These are phyloP conservation scores for Prorocentrum cordatum DNA, from an alignment of 169 alveolate species.

Conservation along the genomic window DNA sequence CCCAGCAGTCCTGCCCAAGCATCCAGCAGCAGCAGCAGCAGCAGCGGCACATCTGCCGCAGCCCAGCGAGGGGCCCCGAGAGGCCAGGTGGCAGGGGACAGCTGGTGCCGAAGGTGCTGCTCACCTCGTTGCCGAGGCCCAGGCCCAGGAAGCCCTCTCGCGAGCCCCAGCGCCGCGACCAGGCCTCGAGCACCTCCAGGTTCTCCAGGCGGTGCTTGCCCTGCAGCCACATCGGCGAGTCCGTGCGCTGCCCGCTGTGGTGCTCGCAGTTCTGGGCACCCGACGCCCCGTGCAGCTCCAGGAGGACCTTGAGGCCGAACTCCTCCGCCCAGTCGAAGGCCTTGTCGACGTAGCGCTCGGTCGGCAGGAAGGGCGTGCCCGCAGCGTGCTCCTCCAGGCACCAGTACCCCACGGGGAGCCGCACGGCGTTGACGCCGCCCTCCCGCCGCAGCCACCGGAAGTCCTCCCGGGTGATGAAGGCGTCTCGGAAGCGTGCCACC, in stretches of 20 bases:
- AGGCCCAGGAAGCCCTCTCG: not conserved
- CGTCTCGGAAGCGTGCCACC: not conserved
- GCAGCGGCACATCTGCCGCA: too few relatives aligned
- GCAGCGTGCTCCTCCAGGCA: not conserved
- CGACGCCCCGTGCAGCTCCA: conserved; percentile 19
- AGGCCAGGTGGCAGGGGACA: too few relatives aligned
- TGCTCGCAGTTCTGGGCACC: conserved; percentile 36
- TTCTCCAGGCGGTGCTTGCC: not conserved
- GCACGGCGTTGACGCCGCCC: conserved; percentile 35
- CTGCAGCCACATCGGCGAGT: not conserved
- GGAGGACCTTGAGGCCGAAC: conserved; percentile 27
- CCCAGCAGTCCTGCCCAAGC: too few relatives aligned
- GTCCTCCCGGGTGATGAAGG: conserved; percentile 44
- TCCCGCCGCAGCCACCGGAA: conserved; percentile 6
- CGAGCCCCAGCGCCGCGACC: conserved; percentile 29
- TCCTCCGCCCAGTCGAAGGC: conserved; percentile 57
- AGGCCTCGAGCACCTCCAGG: conserved; percentile 9
- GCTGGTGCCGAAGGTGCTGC: too few relatives aligned
- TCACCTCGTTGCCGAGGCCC: conserved; percentile 43
- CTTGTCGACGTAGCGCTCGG: conserved; percentile 2
- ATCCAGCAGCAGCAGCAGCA: too few relatives aligned
- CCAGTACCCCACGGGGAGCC: conserved; percentile 25
- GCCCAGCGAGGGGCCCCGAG: too few relatives aligned
- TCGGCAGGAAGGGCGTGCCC: conserved; percentile 4
- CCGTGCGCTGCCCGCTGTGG: conserved; percentile 12